A percentile compares a stretch with the other conserved stretches of the same genome.
phyloP scores from a whole-genome alignment of 2,329 filamentous ascomycete genomes.

The Pseudogymnoascus sp. region DNA sequence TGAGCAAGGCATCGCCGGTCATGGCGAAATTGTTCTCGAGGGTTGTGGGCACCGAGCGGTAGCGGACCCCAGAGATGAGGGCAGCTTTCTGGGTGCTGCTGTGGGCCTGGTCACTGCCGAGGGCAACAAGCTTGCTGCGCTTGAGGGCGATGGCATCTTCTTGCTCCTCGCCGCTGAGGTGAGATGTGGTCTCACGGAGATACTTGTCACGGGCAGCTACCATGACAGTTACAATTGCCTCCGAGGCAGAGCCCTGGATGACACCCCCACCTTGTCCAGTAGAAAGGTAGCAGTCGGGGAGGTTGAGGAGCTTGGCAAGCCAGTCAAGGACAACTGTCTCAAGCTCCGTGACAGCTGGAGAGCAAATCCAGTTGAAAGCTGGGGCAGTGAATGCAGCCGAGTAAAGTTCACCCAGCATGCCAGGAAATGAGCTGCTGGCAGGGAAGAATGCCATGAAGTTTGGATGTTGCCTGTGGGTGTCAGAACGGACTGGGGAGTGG shows the following conservation, averaged over 20 bases:
- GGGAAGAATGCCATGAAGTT: constrained; percentile 97
- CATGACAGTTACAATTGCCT: constrained; percentile 79
- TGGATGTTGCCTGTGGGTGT: constrained; percentile 58
- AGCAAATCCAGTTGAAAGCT: constrained; percentile 96
- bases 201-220: constrained; percentile 80
- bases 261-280: constrained; percentile 74
- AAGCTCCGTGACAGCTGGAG: constrained; percentile 82
- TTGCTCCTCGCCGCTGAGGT: constrained; percentile 46
- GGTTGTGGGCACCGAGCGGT: constrained; percentile 57
- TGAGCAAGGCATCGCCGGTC: constrained; percentile 54
- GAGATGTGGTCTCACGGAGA: constrained; percentile 51
- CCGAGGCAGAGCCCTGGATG: constrained; percentile 87
- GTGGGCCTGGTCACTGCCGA: constrained; percentile 74
- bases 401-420: constrained; percentile 89
- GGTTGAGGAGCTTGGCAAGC: constrained; percentile 66
- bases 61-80: constrained; percentile 77
- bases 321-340: constrained; percentile 92
- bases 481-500: background rate
- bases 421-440: constrained; percentile 70
- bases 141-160: constrained; percentile 64
- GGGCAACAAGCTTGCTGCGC: constrained; percentile 65
- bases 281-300: constrained; percentile 69
- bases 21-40: constrained; percentile 61
- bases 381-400: constrained; percentile 80
- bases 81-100: constrained; percentile 82